phyloP scores from a whole-genome alignment of 2,329 filamentous ascomycete genomes.

The Teratosphaeria nubilosa region DNA sequence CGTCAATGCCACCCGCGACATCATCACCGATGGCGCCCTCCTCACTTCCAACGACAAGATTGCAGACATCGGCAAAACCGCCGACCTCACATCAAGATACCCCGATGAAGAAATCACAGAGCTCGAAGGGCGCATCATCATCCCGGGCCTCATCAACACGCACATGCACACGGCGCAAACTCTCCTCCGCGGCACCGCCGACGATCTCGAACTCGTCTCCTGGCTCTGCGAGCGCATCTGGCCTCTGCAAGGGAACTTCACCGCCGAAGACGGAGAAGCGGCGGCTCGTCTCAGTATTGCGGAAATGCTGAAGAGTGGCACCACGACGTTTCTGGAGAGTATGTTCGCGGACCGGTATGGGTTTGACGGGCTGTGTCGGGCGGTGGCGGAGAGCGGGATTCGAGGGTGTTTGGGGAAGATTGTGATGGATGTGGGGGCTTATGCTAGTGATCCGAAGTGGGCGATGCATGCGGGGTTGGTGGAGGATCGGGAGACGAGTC shows the following conservation, averaged over 20 bases:
- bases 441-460: slow-evolving; percentile 33
- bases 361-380: slow-evolving; percentile 34
- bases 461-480: slow-evolving; percentile 35
- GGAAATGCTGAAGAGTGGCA: slow-evolving; percentile 42
- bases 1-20: slow-evolving; percentile 35
- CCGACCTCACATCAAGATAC: slow-evolving; percentile 20
- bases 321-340: slow-evolving; percentile 44
- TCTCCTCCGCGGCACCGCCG: slow-evolving; percentile 39
- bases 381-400: slow-evolving; percentile 37
- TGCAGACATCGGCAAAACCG: slow-evolving; percentile 33
- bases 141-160: slow-evolving; percentile 42
- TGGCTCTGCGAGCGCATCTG: slow-evolving; percentile 45
- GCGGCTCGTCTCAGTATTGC: slow-evolving; percentile 40
- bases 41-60: slow-evolving; percentile 33
- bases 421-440: slow-evolving; percentile 35
- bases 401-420: slow-evolving; percentile 36
- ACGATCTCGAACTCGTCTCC: slow-evolving; percentile 40
- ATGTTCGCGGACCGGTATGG: slow-evolving; percentile 42
- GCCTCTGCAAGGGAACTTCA: slow-evolving; percentile 38
- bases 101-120: slow-evolving; percentile 23
- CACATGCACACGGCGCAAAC: slow-evolving; percentile 43
- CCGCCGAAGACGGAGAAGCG: slow-evolving; percentile 38
- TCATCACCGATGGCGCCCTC: slow-evolving; percentile 40
- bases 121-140: slow-evolving; percentile 36
- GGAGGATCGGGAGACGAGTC: slow-evolving; percentile 28